Evolutionary conservation across 2,329 filamentous ascomycete species (phyloP), one percentile per base, ranked within the genome.

Genomic region (Aspergillus chevalieri): DNA sequence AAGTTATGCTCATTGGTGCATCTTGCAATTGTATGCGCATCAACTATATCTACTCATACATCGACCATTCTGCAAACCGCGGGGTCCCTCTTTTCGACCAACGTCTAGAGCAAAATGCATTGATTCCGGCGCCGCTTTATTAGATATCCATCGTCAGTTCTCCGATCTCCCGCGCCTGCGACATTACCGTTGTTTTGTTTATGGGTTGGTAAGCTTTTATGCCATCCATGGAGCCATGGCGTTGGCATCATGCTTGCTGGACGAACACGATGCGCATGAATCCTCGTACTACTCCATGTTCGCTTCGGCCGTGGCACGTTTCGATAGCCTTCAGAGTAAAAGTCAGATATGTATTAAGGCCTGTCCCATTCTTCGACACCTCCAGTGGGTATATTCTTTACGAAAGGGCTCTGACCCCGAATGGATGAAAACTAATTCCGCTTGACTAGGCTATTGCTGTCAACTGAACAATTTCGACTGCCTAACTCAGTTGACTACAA

Each of bases 21-120:
- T 66, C 46, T 47, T 67, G 12, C 60, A 66, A 42, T 52, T 52
- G n/a, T 66, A 66, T 45, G 59, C 62, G 5, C 54, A 66, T 43
- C 63, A 66, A 10, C 56, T 66, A 9, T 58, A 57, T 15, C 56
- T 65, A 4, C 55, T 67, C 17, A 48, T 65, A 3, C 64, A 66
- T 41, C 59, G 62, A 12, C 55, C 59, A 2, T 60, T 57, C 10
- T 53, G 55, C 3, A 44, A 54, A 19, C 39, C 43, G 3, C n/a
- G 47, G 5, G 15, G 21, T 10, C n/a, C 55, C 3, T 22, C 2
- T 12, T 55, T 50, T 33, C 46, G 42, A 6, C 22, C 43, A 3
- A 19, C 39, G 2, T 60, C 59, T 8, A 43, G 54, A 49, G 26
- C 44, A 12, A 54, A 48, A 42, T 65, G 64, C 43, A 57, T 57